Base-by-base conservation (phyloP, 1,284 basidiomycete genomes). In the Melampsora occidentalis region DNA sequence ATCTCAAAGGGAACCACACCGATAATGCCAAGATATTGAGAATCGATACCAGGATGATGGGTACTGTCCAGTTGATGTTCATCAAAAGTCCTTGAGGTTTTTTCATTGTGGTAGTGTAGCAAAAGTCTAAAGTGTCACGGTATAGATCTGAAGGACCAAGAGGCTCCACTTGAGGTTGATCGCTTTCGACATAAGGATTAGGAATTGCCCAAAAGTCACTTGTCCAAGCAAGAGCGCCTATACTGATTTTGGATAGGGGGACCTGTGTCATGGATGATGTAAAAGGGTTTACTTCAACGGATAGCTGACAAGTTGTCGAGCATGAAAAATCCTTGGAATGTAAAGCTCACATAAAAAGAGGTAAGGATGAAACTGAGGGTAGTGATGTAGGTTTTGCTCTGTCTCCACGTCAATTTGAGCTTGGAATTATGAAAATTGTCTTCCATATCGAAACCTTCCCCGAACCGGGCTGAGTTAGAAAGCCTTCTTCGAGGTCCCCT, bases 71-170 rank as follows among this genome's bases (percentile, higher is more conserved):
- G 81, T 93, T 93, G 80, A 91, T 85, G 80, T 89, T 85, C 78
- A 90, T 16, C 7, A 57, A 28, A n/a, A 9, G 20, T 9, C 53
- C 53, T 22, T 57, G 53, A 9, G n/a, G 88, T 64, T 85, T 85
- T 77, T 87, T 86, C 90, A 90, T 89, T 2, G 90, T 90, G 0
- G 89, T 89, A 2, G 80, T 82, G 84, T 88, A 93, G 82, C 91
- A 92, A 80, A 92, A 91, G 82, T 92, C 89, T 72, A 90, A 81
- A 2, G 90, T 87, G 69, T 88, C 87, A 68, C 87, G 85, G 81
- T 84, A 89, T 82, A 87, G 84, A 78, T 85, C 85, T 0, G 86
- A 42, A n/a, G 88, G 86, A 10, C 89, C 89, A 28, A 89, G 82
- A 5, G 87, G 85, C 5, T 85, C 79, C 1, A 88, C 78, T 1